Conservation (phyloP, 345 rosid species). For the Aquilaria malaccensis region DNA sequence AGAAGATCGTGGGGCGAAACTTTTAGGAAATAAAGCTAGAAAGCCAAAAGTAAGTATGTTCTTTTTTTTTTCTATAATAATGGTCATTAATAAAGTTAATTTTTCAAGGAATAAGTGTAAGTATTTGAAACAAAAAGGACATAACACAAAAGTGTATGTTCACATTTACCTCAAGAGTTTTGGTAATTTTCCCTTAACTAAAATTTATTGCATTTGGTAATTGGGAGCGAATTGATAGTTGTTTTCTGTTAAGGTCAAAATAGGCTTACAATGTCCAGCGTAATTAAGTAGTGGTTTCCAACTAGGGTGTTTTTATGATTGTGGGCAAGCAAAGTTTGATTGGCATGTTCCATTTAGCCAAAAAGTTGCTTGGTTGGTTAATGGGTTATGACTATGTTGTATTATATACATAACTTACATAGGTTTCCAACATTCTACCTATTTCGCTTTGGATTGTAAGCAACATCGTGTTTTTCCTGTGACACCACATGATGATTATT, state of each 20-base stretch:
- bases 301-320: slow-evolving; percentile 14
- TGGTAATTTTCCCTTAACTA: slow-evolving; percentile 17
- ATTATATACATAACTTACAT: slow-evolving; percentile 9
- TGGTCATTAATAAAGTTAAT: too few relatives aligned
- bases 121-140: too few relatives aligned
- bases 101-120: too few relatives aligned
- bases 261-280: slow-evolving; percentile 23
- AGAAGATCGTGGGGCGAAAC: too few relatives aligned
- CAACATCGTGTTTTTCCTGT: too few relatives aligned
- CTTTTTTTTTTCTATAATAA: too few relatives aligned
- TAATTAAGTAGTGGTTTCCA: slow-evolving; percentile 23
- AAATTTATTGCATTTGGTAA: slow-evolving; percentile 32
- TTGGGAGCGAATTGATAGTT: slow-evolving; percentile 17
- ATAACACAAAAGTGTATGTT: too few relatives aligned
- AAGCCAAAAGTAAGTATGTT: too few relatives aligned
- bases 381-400: slow-evolving; percentile 25
- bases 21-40: too few relatives aligned
- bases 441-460: slow-evolving; percentile 3
- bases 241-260: slow-evolving; percentile 23
- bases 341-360: slow-evolving; percentile 28
- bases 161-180: too few relatives aligned
- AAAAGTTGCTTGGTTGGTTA: slow-evolving; percentile 19
- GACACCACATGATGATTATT: too few relatives aligned
- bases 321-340: slow-evolving; percentile 28
- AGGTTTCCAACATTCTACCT: slow-evolving; percentile 12